phyloP scores from a whole-genome alignment of 768 basidiomycete species.

The Collybia nuda region DNA sequence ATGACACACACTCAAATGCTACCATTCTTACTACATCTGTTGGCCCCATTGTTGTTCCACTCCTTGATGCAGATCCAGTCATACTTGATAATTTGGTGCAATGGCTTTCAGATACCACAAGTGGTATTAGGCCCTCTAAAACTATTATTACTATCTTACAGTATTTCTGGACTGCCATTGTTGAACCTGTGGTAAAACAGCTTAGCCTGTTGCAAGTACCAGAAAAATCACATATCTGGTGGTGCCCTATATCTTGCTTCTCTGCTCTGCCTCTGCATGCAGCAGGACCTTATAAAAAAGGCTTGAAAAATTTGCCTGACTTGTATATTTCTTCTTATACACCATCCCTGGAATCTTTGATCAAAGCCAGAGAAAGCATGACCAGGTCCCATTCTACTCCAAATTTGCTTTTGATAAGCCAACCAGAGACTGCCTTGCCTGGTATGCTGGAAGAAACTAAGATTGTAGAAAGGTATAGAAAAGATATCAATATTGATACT shows the following conservation, averaged over 20 bases:
- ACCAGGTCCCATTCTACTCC: neutral
- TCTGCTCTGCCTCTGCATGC: neutral
- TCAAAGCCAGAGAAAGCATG: neutral
- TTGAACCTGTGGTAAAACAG: neutral
- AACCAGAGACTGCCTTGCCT: neutral
- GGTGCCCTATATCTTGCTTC: neutral
- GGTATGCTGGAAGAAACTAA: neutral
- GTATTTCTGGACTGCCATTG: neutral
- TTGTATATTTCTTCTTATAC: neutral
- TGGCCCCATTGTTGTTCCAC: neutral
- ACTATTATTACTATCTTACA: neutral
- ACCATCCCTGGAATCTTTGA: neutral
- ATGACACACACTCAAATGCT: neutral
- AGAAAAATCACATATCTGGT: constrained; percentile 1
- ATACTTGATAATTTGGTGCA: neutral
- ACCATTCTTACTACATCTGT: neutral
- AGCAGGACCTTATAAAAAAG: neutral
- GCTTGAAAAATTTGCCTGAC: neutral
- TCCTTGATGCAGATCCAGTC: neutral
- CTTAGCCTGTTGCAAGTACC: neutral
- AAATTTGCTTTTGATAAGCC: neutral
- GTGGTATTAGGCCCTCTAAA: neutral
- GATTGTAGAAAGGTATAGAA: neutral
- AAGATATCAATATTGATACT: neutral
- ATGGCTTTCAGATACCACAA: neutral